Conservation (phyloP, 495 filamentous ascomycete species). For the Aspergillus affinis region DNA sequence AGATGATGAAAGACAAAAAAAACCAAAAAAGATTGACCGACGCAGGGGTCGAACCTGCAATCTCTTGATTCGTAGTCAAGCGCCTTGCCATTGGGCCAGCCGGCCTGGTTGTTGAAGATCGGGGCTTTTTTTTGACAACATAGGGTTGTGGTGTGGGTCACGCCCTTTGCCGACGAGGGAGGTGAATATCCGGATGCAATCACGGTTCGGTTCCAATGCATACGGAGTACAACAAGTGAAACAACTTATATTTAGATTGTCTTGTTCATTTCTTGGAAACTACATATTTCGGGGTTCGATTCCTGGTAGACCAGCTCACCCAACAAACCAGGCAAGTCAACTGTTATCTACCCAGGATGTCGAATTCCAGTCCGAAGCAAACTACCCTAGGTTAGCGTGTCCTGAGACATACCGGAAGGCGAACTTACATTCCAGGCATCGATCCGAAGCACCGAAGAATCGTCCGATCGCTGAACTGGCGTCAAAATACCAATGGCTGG, state of each 20-base stretch:
- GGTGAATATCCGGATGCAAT: no score
- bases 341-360: neutral
- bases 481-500: constrained; percentile 30
- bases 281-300: no score
- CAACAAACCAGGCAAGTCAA: no score
- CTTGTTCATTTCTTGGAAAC: no score
- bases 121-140: no score
- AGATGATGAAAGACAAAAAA: no score
- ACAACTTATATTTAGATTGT: no score
- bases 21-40: constrained; percentile 33
- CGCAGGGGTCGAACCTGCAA: constrained; percentile 48
- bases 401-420: neutral
- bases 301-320: no score
- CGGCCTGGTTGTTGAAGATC: constrained; percentile 23
- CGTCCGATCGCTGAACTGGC: constrained; percentile 7
- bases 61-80: constrained; percentile 71
- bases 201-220: no score
- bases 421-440: constrained; percentile 36
- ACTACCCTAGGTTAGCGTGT: constrained; percentile 10
- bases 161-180: no score
- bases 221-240: no score
- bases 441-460: constrained; percentile 24
- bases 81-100: constrained; percentile 69
- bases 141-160: no score
- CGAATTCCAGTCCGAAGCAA: constrained; percentile 23